These are phyloP conservation scores for Fusarium verticillioides DNA, from an alignment of 2,329 filamentous ascomycete species.

Conservation along the genomic window DNA sequence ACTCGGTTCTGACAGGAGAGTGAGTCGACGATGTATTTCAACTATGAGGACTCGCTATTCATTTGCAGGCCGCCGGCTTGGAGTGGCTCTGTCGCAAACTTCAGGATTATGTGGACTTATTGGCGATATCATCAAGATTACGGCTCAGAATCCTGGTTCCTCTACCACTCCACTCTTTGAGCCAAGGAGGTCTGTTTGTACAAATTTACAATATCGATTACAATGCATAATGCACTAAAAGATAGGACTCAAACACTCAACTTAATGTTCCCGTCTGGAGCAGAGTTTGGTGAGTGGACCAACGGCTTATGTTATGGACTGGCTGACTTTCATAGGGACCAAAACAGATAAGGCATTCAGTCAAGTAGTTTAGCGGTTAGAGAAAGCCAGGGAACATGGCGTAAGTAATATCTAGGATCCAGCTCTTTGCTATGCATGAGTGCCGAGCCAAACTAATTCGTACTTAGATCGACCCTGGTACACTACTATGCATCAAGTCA, in stretches of 20 bases:
- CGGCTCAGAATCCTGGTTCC: background rate
- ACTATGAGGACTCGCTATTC: background rate
- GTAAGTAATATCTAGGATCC: too few species aligned
- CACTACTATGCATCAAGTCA: background rate
- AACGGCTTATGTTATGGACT: too few species aligned
- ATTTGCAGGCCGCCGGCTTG: background rate
- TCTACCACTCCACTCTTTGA: background rate
- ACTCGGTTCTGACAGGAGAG: background rate
- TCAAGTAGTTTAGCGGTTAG: rapidly evolving
- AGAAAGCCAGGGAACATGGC: background rate
- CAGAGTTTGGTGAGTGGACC: background rate
- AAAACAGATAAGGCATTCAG: background rate
- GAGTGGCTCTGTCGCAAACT: background rate
- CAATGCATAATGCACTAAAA: rapidly evolving
- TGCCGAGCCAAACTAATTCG: too few species aligned
- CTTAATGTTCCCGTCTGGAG: background rate
- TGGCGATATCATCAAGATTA: background rate
- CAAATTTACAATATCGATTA: too few species aligned
- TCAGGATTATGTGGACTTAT: background rate
- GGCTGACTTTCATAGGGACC: too few species aligned
- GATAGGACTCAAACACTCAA: background rate
- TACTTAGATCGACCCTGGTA: background rate
- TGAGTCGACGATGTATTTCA: too few species aligned
- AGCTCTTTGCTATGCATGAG: too few species aligned
- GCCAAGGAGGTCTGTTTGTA: background rate